These are phyloP conservation scores for Salmacisia buchloeana DNA, from an alignment of 1,284 basidiomycete genomes.

Conservation along the genomic window DNA sequence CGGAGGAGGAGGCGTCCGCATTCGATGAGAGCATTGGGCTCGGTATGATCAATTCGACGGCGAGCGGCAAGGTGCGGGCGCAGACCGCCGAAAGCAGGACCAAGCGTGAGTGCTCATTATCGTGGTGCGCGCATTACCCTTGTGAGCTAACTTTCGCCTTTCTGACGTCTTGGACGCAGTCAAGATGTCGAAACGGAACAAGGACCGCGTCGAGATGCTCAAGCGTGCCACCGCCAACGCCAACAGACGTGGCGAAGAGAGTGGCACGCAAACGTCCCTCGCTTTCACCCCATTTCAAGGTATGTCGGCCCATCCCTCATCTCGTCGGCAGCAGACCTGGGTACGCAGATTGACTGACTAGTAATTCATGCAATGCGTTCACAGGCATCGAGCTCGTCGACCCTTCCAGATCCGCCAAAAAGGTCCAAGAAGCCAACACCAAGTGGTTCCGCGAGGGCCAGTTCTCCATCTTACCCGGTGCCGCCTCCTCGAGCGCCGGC, in stretches of 20 bases:
- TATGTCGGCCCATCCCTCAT: slow-evolving; percentile 50
- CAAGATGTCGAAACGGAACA: slow-evolving; percentile 93
- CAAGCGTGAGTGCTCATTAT: slow-evolving; percentile 61
- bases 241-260: slow-evolving; percentile 55
- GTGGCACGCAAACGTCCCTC: slow-evolving; percentile 83
- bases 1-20: slow-evolving; percentile 89
- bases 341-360: too few species aligned
- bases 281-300: slow-evolving; percentile 93
- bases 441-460: slow-evolving; percentile 51
- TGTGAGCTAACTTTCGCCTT: slow-evolving; percentile 8
- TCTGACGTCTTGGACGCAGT: slow-evolving; percentile 56
- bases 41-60: slow-evolving; percentile 80
- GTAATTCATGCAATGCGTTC: too few species aligned
- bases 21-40: slow-evolving; percentile 94
- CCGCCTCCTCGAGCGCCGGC: background rate
- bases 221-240: slow-evolving; percentile 11
- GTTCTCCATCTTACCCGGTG: slow-evolving; percentile 43
- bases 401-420: slow-evolving; percentile 37
- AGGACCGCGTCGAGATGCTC: slow-evolving; percentile 61
- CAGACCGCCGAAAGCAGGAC: slow-evolving; percentile 77
- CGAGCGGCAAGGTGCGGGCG: slow-evolving; percentile 80
- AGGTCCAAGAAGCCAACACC: slow-evolving; percentile 48
- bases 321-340: slow-evolving; percentile 3
- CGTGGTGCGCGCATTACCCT: background rate
- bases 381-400: slow-evolving; percentile 51